Conservation (phyloP, 495 filamentous ascomycete species). For the Annulohypoxylon nitens region DNA sequence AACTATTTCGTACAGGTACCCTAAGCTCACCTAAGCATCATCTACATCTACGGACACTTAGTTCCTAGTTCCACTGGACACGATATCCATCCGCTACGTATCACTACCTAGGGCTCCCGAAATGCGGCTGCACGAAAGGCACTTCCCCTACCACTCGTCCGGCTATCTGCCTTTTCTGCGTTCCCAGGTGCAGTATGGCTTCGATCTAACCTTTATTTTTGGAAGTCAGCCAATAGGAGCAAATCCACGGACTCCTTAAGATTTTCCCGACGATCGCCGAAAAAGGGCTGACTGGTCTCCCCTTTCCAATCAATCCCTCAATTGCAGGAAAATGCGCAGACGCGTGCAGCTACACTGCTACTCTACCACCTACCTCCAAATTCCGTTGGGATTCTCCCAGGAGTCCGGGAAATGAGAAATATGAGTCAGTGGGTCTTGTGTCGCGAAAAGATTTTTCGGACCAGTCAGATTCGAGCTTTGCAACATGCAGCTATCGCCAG, state of each 20-base stretch:
- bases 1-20: conserved; percentile 1
- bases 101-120: conserved; percentile 3
- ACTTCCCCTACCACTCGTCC: conserved; percentile 17
- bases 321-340: conserved; percentile 8
- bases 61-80: too few relatives aligned
- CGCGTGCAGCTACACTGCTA: too few relatives aligned
- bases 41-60: not conserved
- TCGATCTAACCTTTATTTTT: conserved; percentile 40
- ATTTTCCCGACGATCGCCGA: conserved; percentile 29
- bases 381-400: conserved; percentile 42
- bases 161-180: conserved; percentile 29
- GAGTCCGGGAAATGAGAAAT: conserved; percentile 34
- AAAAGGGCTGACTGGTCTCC: conserved; percentile 10
- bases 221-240: conserved; percentile 30
- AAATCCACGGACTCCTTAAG: conserved; percentile 12
- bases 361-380: conserved; percentile 10
- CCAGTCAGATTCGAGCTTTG: conserved; percentile 26
- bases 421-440: conserved; percentile 26
- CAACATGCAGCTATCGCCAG: conserved; percentile 13
- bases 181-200: conserved; percentile 30
- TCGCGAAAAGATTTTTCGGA: conserved; percentile 33
- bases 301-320: conserved; percentile 21
- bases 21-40: conserved; percentile 12
- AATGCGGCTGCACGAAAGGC: conserved; percentile 35
- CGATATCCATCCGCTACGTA: not conserved